Evolutionary conservation across 768 basidiomycete genomes (phyloP).

Genomic region (Tricholoma matsutake): DNA sequence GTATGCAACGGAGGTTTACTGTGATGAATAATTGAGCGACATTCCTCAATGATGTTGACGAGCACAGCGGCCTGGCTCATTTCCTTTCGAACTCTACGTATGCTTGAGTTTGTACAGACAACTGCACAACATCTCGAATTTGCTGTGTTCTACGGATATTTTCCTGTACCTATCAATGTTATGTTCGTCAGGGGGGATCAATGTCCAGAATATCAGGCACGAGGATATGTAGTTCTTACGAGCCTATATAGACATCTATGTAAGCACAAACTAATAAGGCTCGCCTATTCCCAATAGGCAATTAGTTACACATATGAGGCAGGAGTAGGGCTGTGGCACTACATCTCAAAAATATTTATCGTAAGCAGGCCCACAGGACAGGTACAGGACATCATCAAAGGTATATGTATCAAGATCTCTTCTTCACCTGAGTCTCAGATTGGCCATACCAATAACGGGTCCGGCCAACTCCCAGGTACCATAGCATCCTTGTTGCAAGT

Average conservation of each 20-base stretch:
- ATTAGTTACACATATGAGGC: too few relatives aligned
- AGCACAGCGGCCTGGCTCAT: neutral
- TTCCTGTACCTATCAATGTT: neutral
- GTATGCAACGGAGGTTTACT: slow-evolving; percentile 25
- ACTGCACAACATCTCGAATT: neutral
- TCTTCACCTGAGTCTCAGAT: slow-evolving; percentile 2
- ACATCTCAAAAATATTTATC: too few relatives aligned
- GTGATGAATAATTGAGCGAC: slow-evolving; percentile 29
- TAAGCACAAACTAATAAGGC: too few relatives aligned
- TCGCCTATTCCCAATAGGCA: too few relatives aligned
- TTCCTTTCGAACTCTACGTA: neutral
- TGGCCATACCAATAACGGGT: slow-evolving; percentile 19
- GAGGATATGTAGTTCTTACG: neutral
- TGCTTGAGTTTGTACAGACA: neutral
- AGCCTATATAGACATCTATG: too few relatives aligned
- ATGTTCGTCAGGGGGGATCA: neutral
- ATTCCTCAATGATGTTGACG: neutral
- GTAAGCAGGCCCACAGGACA: too few relatives aligned
- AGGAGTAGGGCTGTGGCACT: too few relatives aligned
- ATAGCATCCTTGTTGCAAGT: slow-evolving; percentile 12
- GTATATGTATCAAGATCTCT: neutral
- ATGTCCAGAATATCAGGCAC: neutral
- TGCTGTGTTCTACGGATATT: neutral
- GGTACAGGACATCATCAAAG: too few relatives aligned
- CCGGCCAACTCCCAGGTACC: slow-evolving; percentile 20